These are phyloP conservation scores for Aegle marmelos DNA, from an alignment of 345 rosid species.

Conservation along the genomic window DNA sequence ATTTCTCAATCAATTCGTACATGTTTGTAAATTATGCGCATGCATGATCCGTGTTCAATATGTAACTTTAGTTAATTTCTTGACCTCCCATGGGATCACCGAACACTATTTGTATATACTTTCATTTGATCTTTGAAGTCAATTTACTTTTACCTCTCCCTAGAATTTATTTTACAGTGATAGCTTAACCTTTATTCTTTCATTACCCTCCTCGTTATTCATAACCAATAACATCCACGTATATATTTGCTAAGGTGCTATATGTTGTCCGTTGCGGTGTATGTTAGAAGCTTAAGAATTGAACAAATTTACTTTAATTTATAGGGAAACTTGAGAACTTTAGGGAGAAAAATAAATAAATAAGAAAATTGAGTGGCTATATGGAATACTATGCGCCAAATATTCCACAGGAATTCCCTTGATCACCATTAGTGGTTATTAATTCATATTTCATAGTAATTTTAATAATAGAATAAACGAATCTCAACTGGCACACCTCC, in stretches of 20 bases:
- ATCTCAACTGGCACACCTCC: slow-evolving; percentile 8
- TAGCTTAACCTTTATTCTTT: too few relatives aligned
- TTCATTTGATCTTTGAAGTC: slow-evolving; percentile 8
- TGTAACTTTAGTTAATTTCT: neutral
- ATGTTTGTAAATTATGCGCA: neutral
- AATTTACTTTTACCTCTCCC: neutral
- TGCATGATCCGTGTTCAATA: neutral
- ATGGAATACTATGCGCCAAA: neutral
- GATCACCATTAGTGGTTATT: slow-evolving; percentile 7
- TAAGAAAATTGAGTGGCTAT: neutral
- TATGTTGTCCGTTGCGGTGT: neutral
- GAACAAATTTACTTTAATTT: neutral
- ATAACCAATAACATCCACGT: neutral
- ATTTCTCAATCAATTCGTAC: neutral
- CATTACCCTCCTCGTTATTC: too few relatives aligned
- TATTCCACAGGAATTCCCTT: slow-evolving; percentile 4
- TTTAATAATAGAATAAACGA: slow-evolving; percentile 3
- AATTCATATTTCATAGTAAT: neutral
- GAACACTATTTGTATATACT: too few relatives aligned
- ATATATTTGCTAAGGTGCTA: neutral
- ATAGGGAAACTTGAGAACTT: neutral
- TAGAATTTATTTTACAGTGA: too few relatives aligned
- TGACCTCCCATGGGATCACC: neutral
- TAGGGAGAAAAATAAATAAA: neutral
- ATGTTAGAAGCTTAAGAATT: neutral